Evolutionary conservation across 106 monocot genomes (phyloP).

Genomic region (Platanthera guangdongensis): DNA sequence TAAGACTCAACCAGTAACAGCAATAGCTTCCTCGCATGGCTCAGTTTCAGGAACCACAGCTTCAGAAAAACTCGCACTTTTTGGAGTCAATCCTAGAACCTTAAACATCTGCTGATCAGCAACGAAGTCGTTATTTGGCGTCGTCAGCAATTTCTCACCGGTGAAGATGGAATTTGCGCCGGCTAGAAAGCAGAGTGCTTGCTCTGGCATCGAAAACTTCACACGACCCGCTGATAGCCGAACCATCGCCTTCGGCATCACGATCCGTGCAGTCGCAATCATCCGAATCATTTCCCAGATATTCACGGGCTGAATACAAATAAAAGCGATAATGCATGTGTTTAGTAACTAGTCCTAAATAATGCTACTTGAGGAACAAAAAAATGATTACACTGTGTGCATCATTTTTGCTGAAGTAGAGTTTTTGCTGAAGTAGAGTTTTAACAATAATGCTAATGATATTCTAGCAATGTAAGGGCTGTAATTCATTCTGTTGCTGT

Average conservation of each 20-base stretch:
- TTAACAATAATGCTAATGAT: not conserved
- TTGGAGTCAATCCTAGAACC: slow-evolving; percentile 74
- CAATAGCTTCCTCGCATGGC: slow-evolving; percentile 24
- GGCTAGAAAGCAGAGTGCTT: slow-evolving; percentile 87
- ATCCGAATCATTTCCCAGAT: slow-evolving; percentile 99
- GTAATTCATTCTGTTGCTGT: not conserved
- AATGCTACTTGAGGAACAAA: not conserved
- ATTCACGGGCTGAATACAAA: slow-evolving; percentile 44
- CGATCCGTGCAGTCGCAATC: slow-evolving; percentile 90
- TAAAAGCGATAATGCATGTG: not conserved
- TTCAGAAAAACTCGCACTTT: slow-evolving; percentile 53
- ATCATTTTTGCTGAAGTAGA: too few relatives aligned
- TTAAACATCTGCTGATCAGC: slow-evolving; percentile 91
- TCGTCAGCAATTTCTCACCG: slow-evolving; percentile 86
- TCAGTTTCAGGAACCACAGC: slow-evolving; percentile 10
- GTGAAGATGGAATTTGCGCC: slow-evolving; percentile 98
- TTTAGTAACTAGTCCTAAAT: not conserved
- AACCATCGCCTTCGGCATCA: slow-evolving; percentile 97
- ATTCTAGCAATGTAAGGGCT: not conserved
- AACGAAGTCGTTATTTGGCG: slow-evolving; percentile 81
- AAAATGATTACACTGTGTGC: not conserved
- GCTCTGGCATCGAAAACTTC: slow-evolving; percentile 84
- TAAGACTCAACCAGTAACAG: slow-evolving; percentile 22
- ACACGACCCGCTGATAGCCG: slow-evolving; percentile 90
- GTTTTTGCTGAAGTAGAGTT: not conserved